These are phyloP conservation scores for Straminergon stramineum DNA, from an alignment of 225 moss, liverwort and hornwort species.

Conservation along the genomic window DNA sequence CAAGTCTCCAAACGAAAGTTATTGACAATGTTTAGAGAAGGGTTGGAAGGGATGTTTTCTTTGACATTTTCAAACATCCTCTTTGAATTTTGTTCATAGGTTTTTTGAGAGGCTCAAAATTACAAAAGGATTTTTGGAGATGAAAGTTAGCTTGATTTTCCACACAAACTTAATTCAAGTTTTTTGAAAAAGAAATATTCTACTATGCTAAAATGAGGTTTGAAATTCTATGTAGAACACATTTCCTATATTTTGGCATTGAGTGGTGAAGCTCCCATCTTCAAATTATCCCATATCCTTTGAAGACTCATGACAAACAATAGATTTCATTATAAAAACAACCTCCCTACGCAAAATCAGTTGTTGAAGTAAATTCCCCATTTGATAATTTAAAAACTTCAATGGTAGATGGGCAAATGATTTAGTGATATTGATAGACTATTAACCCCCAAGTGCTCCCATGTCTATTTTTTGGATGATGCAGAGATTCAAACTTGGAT, in stretches of 20 bases:
- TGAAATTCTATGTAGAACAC: background rate
- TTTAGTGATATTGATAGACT: no score
- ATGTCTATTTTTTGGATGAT: no score
- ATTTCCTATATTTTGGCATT: background rate
- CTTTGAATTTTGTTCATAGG: background rate
- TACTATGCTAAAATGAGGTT: background rate
- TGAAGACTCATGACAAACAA: no score
- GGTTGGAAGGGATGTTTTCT: no score
- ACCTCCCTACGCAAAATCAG: no score
- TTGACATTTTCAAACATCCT: background rate
- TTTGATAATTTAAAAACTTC: no score
- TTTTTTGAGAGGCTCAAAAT: background rate
- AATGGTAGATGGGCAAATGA: no score
- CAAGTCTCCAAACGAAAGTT: background rate
- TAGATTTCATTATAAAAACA: no score
- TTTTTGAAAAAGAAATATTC: background rate
- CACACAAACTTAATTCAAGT: background rate
- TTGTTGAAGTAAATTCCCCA: no score
- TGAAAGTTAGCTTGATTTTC: rapidly evolving
- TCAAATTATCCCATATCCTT: no score
- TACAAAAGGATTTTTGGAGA: background rate
- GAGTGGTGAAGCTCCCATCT: background rate
- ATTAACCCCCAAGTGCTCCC: no score
- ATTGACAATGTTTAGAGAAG: background rate
- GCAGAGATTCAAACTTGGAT: no score